A percentile compares a stretch with the other conserved stretches of the same genome.
phyloP scores from a whole-genome alignment of 164 flowering plant genomes.

The Brasenia schreberi region DNA sequence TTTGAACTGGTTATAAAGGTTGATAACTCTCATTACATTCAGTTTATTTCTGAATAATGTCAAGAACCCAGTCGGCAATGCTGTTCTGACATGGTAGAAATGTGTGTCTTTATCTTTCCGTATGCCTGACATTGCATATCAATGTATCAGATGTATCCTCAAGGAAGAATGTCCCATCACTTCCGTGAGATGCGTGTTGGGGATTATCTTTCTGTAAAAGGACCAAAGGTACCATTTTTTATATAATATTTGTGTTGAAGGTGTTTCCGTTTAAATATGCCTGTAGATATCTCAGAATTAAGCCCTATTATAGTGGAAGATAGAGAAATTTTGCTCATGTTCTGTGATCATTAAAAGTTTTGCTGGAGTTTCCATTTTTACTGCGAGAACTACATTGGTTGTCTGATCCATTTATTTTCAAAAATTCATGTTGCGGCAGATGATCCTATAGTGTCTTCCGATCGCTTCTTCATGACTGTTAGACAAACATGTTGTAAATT shows the following conservation, averaged over 20 bases:
- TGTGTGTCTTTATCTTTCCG: not conserved
- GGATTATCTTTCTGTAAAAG: constrained; percentile 77
- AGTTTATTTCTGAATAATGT: not conserved
- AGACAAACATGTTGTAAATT: not conserved
- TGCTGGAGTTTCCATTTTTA: too few species aligned
- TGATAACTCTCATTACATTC: not conserved
- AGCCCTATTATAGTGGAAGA: not conserved
- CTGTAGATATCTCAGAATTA: too few species aligned
- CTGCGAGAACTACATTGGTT: too few species aligned
- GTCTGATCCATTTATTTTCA: too few species aligned
- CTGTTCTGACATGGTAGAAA: not conserved
- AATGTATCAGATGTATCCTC: constrained; percentile 78
- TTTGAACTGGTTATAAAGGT: constrained; percentile 98
- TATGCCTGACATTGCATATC: not conserved
- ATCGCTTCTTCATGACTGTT: too few species aligned
- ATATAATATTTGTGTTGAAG: not conserved
- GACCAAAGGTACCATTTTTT: constrained; percentile 65
- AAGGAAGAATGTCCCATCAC: constrained; percentile 99
- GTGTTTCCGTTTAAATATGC: too few species aligned
- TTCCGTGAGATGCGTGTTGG: constrained; percentile 95
- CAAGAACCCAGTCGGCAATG: not conserved
- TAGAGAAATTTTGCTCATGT: not conserved
- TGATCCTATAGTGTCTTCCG: too few species aligned
- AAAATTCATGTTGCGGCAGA: too few species aligned
- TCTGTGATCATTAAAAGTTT: too few species aligned